These are phyloP conservation scores for Aspergillus ruber DNA, from an alignment of 2,329 filamentous ascomycete species.

Conservation along the genomic window DNA sequence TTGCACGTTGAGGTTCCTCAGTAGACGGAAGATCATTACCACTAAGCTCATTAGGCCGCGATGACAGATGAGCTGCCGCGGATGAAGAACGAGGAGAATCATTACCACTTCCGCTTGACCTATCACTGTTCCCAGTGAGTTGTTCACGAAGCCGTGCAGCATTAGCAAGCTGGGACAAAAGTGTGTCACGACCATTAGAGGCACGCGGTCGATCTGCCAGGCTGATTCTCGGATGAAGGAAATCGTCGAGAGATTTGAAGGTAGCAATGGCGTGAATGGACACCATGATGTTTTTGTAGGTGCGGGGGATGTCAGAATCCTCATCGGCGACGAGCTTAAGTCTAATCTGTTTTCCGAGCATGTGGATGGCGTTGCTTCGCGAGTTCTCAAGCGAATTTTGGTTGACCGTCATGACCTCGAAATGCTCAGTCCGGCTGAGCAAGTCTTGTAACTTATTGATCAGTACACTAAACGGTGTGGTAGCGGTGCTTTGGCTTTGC, in stretches of 20 bases:
- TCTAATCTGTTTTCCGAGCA: slow-evolving; percentile 92
- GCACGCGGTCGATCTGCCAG: slow-evolving; percentile 66
- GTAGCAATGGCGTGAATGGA: slow-evolving; percentile 97
- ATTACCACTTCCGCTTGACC: slow-evolving; percentile 27
- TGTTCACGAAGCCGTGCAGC: slow-evolving; percentile 57
- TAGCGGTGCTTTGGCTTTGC: slow-evolving; percentile 59
- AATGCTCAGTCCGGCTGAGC: slow-evolving; percentile 93
- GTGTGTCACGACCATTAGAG: slow-evolving; percentile 54
- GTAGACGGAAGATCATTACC: slow-evolving; percentile 35
- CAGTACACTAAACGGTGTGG: slow-evolving; percentile 82
- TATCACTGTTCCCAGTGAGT: slow-evolving; percentile 24
- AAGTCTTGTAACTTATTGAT: slow-evolving; percentile 93
- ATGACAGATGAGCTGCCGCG: slow-evolving; percentile 11
- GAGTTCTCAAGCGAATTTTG: slow-evolving; percentile 87
- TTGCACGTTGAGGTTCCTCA: slow-evolving; percentile 33
- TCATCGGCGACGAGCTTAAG: slow-evolving; percentile 81
- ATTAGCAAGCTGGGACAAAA: slow-evolving; percentile 66
- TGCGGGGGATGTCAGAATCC: slow-evolving; percentile 77
- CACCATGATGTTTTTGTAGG: slow-evolving; percentile 93
- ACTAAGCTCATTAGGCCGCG: slow-evolving; percentile 9
- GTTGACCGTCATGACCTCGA: slow-evolving; percentile 93
- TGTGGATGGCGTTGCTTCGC: slow-evolving; percentile 83
- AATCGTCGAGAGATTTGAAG: slow-evolving; percentile 94
- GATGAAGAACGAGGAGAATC: slow-evolving; percentile 15
- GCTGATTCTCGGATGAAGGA: slow-evolving; percentile 81